Evolutionary conservation across 768 basidiomycete species (phyloP).

Genomic region (Lactarius hatsudake): DNA sequence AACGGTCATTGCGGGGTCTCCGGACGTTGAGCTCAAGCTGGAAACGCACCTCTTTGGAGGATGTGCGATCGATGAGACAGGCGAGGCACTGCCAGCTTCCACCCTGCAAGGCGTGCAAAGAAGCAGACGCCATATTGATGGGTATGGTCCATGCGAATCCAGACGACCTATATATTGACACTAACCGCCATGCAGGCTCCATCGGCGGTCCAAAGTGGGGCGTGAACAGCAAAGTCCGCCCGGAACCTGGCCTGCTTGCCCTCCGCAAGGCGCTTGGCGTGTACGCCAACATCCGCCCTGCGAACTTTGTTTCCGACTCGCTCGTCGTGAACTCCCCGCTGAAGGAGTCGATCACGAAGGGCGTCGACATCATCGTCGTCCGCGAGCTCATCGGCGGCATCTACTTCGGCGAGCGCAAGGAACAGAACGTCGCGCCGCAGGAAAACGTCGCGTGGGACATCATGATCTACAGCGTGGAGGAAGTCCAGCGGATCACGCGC

Average conservation of each 20-base stretch:
- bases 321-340: conserved; percentile 87
- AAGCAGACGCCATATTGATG: conserved; percentile 94
- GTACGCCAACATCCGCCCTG: conserved; percentile 97
- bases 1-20: conserved; percentile 56
- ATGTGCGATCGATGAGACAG: conserved; percentile 82
- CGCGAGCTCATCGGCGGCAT: conserved; percentile 95
- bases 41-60: conserved; percentile 85
- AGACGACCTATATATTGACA: background rate
- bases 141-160: conserved; percentile 48
- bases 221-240: conserved; percentile 80
- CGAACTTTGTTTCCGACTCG: conserved; percentile 90
- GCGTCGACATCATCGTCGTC: conserved; percentile 89
- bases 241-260: conserved; percentile 84
- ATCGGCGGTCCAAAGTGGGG: conserved; percentile 99
- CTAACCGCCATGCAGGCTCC: conserved; percentile 56
- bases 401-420: conserved; percentile 93
- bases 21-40: conserved; percentile 69
- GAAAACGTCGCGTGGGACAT: conserved; percentile 83
- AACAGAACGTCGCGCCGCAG: conserved; percentile 66
- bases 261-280: conserved; percentile 92
- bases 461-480: conserved; percentile 87
- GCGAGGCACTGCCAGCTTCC: conserved; percentile 79
- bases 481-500: conserved; percentile 92
- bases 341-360: conserved; percentile 75
- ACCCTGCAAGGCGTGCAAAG: conserved; percentile 88